A percentile compares a stretch with the other conserved stretches of the same genome.
Evolutionary conservation across 306 rosid genomes (phyloP).

Genomic region (Castanopsis chinensis): DNA sequence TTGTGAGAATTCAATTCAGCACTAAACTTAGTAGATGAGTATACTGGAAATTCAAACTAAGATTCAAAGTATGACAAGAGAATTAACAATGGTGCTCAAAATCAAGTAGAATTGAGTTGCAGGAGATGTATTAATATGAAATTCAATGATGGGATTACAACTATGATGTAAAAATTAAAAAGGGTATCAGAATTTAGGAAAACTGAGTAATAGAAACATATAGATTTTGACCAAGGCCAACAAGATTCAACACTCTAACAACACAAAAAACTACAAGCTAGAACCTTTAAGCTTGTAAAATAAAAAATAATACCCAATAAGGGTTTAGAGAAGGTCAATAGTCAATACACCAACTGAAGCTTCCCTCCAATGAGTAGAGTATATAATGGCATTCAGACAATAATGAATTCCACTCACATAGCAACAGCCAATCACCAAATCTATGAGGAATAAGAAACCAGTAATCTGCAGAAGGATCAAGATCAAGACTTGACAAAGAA

Average conservation of each 20-base stretch:
- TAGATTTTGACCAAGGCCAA: background rate
- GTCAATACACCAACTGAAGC: background rate
- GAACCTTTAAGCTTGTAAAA: background rate
- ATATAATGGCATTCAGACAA: background rate
- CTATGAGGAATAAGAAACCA: background rate
- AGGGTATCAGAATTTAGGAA: background rate
- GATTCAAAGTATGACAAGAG: background rate
- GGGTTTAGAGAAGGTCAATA: background rate
- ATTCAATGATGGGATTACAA: background rate
- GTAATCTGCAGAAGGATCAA: background rate
- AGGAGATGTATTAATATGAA: background rate
- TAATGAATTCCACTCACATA: background rate
- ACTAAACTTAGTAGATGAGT: background rate
- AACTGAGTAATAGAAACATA: background rate
- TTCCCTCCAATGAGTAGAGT: background rate
- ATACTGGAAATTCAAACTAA: background rate
- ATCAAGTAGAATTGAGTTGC: background rate
- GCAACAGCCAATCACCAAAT: constrained; percentile 5
- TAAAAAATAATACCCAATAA: background rate
- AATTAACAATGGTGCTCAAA: background rate
- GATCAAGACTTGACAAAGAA: constrained; percentile 16
- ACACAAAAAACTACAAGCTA: background rate
- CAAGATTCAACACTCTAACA: background rate
- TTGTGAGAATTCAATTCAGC: constrained; percentile 7
- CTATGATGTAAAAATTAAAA: background rate